phyloP scores from a whole-genome alignment of 192 early-diverging fungal species.

The Entomortierella beljakovae region DNA sequence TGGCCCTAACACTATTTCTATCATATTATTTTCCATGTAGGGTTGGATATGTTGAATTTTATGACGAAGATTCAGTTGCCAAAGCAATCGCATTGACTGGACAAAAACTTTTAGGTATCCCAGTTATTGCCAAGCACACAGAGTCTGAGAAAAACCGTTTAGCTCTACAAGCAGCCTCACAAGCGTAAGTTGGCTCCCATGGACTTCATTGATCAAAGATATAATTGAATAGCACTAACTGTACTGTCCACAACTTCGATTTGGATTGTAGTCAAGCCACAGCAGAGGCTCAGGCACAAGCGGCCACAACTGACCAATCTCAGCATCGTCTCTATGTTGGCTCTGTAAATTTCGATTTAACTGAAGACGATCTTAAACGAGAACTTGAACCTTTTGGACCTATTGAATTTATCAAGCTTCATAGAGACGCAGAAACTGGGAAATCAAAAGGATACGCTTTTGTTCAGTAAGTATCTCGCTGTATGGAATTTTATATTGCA shows the following conservation, averaged over 20 bases:
- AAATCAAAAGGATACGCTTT: conserved; percentile 83
- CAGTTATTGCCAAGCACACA: conserved; percentile 91
- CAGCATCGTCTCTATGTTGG: conserved; percentile 73
- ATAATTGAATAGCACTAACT: neutral
- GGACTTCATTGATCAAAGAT: neutral
- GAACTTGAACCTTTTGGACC: conserved; percentile 89
- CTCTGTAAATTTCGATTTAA: conserved; percentile 72
- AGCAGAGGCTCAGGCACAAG: conserved; percentile 24
- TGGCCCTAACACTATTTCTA: too few relatives aligned
- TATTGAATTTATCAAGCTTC: conserved; percentile 86
- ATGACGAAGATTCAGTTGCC: conserved; percentile 83
- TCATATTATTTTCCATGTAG: conserved; percentile 59
- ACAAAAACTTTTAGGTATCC: conserved; percentile 90
- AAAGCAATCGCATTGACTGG: conserved; percentile 89
- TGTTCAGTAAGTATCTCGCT: conserved; percentile 69
- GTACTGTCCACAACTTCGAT: neutral
- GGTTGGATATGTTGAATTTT: conserved; percentile 97
- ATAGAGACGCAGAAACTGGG: conserved; percentile 78
- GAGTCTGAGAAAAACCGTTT: conserved; percentile 95
- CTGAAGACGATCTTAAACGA: conserved; percentile 77
- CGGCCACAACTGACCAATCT: conserved; percentile 56
- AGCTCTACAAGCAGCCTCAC: conserved; percentile 65
- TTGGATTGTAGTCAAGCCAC: conserved; percentile 25
- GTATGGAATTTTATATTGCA: neutral
- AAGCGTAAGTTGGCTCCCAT: conserved; percentile 57